Percentiles rank a stretch among this genome's conserved stretches.
These are phyloP conservation scores for Xylariaceae sp. DNA, from an alignment of 2,329 filamentous ascomycete genomes.

Conservation along the genomic window DNA sequence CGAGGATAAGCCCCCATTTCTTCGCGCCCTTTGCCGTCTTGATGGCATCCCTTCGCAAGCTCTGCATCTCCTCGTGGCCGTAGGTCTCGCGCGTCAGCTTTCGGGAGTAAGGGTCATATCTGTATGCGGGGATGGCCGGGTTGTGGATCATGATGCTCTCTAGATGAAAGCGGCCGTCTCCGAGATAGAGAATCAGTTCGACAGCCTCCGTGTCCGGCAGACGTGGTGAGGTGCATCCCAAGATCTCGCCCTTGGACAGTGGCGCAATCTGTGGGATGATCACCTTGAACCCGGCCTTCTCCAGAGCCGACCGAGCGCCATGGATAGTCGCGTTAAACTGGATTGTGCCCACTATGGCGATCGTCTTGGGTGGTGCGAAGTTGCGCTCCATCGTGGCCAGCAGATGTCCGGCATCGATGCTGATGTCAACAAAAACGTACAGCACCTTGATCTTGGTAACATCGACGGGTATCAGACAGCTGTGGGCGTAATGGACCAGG, in stretches of 20 bases:
- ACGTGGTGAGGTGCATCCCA: conserved; percentile 90
- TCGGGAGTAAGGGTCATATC: conserved; percentile 94
- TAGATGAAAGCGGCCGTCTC: conserved; percentile 54
- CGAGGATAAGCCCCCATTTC: conserved; percentile 94
- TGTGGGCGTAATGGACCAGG: conserved; percentile 94
- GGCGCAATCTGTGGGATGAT: conserved; percentile 90
- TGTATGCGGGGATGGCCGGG: conserved; percentile 80
- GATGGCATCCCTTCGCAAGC: conserved; percentile 72
- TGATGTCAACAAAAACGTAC: conserved; percentile 97
- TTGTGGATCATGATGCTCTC: conserved; percentile 99
- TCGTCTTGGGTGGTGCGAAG: conserved; percentile 75
- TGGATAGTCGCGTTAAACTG: conserved; percentile 98
- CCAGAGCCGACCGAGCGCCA: conserved; percentile 69
- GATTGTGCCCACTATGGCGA: conserved; percentile 93
- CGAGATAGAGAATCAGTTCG: conserved; percentile 46
- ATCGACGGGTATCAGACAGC: conserved; percentile 91
- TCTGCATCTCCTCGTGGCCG: conserved; percentile 85
- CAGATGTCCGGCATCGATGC: conserved; percentile 85
- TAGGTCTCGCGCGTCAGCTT: conserved; percentile 89
- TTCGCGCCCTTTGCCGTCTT: conserved; percentile 65
- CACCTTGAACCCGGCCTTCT: conserved; percentile 78
- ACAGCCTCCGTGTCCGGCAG: conserved; percentile 54
- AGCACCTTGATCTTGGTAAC: conserved; percentile 95
- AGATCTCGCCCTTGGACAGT: conserved; percentile 87
- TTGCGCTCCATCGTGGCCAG: conserved; percentile 83